Evolutionary conservation across 257 asterid species (phyloP), one percentile per base, ranked within the genome.

Genomic region (Eucommia ulmoides): DNA sequence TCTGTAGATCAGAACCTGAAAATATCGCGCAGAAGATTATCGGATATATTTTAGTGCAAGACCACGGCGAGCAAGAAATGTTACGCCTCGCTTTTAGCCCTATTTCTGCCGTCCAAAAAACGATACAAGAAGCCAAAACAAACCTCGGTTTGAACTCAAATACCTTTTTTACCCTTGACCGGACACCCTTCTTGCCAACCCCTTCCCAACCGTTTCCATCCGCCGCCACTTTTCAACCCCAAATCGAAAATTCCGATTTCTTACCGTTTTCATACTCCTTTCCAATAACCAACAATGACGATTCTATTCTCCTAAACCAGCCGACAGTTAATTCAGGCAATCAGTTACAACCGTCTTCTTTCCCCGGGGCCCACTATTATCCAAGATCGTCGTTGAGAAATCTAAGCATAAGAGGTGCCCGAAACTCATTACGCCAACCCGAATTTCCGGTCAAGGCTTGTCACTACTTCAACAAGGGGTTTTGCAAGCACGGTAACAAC

Each of bases 81-180:
- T 84, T 89, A 33, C 60, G 96, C 17, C 61, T 84, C 52, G 97
- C 97, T 7, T 64, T 80, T 44, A 94, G 91, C 24, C 94, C 97
- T 1, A 93, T 82, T 29, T 54, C 44, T 62, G 62, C 72, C 54
- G 71, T 84, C 62, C 83, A 67, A 26, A 54, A 58, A 44, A 47
- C 82, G 61, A 68, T 82, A 46, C 81, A 70, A 24, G 60, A 65
- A 22, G 87, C 80, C 0, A 84, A 84, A 60, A 35, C 20, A 3
- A 70, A 68, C 0, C 72, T 67, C 4, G 47, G 54, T 21, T 33
- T 70, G n/a, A 68, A 69, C 64, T 54, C 84, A 18, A 20, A 63
- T 52, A 60, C 75, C 0, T 84, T 77, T 46, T 75, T 69, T 41
- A 45, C 73, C 0, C 49, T 71, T 26, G 81, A 66, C 50, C 69